phyloP scores from a whole-genome alignment of 129 eudicot species.

The Silybum marianum region DNA sequence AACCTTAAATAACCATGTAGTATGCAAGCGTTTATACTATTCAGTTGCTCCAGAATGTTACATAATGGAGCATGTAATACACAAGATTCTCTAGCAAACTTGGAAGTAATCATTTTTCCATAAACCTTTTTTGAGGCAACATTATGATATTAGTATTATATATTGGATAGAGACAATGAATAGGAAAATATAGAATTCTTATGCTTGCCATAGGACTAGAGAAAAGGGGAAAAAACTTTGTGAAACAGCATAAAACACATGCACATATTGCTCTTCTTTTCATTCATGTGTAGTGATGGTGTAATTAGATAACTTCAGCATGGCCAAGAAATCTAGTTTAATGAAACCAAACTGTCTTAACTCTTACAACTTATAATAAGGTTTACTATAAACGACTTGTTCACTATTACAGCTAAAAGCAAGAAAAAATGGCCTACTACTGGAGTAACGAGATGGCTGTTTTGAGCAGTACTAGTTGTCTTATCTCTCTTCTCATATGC shows the following conservation, averaged over 20 bases:
- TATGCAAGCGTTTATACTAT: conserved; percentile 3
- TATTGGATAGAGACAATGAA: background rate
- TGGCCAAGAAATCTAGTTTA: background rate
- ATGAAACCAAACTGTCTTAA: background rate
- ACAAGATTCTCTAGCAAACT: background rate
- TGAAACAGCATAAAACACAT: background rate
- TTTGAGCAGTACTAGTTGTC: background rate
- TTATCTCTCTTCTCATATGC: conserved; percentile 2
- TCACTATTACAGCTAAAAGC: background rate
- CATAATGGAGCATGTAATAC: background rate
- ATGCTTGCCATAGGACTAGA: background rate
- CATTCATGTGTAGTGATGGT: background rate
- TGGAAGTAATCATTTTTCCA: background rate
- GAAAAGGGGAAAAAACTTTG: background rate
- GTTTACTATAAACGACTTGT: background rate
- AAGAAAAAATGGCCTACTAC: background rate
- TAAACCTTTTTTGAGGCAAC: background rate
- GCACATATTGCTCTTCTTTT: background rate
- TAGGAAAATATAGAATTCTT: background rate
- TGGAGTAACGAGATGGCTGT: background rate
- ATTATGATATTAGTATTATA: background rate
- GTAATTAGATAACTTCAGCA: background rate
- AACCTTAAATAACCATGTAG: background rate
- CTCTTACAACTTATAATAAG: background rate
- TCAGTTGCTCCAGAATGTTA: background rate